phyloP scores from a whole-genome alignment of 1,284 basidiomycete genomes.

The Porodaedalea pini region DNA sequence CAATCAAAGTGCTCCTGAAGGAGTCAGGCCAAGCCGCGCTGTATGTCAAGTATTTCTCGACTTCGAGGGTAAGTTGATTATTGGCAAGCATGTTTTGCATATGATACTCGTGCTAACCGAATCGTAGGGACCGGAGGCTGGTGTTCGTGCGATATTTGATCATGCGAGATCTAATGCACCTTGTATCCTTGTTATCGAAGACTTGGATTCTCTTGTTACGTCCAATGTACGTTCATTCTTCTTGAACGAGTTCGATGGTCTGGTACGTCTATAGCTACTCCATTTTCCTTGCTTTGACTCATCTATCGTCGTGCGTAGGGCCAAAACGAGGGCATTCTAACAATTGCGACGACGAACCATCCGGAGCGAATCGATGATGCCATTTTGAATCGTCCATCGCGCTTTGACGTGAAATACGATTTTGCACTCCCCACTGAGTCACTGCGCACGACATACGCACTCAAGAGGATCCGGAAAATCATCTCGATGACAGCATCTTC shows the following conservation, averaged over 20 bases:
- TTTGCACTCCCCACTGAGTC: constrained; percentile 30
- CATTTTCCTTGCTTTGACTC: constrained; percentile 18
- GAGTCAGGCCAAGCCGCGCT: constrained; percentile 30
- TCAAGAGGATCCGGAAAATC: constrained; percentile 29
- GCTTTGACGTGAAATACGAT: constrained; percentile 46
- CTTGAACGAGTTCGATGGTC: constrained; percentile 44
- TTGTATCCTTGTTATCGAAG: constrained; percentile 45
- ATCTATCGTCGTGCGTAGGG: constrained; percentile 22
- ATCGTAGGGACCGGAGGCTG: constrained; percentile 30
- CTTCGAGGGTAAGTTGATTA: not conserved
- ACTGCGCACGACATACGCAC: constrained; percentile 26
- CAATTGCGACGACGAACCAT: constrained; percentile 48
- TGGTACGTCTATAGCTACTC: constrained; percentile 27
- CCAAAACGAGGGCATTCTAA: constrained; percentile 40
- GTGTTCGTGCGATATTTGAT: constrained; percentile 32
- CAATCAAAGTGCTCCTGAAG: constrained; percentile 29
- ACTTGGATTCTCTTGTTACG: constrained; percentile 42
- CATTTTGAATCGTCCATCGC: constrained; percentile 42
- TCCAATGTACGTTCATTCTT: constrained; percentile 41
- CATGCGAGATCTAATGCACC: constrained; percentile 35
- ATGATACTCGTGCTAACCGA: not conserved
- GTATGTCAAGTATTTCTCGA: constrained; percentile 41
- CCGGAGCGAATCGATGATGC: constrained; percentile 45
- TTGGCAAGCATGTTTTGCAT: not conserved
- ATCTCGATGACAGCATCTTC: not conserved